These are phyloP conservation scores for Isoetes engelmannii DNA, from an alignment of 83 land plant genomes.

Conservation along the genomic window DNA sequence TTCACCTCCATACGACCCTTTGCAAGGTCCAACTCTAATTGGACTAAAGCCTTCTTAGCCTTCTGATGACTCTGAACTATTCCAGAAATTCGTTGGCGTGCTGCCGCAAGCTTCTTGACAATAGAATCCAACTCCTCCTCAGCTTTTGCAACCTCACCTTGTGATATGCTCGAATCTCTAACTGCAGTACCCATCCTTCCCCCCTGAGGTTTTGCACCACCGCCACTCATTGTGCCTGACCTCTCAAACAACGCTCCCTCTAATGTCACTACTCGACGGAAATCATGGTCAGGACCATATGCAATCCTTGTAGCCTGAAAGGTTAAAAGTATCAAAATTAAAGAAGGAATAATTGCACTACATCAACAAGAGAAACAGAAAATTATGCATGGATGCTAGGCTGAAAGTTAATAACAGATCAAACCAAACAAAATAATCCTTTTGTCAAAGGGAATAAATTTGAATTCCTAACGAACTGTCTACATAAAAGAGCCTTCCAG, in stretches of 20 bases:
- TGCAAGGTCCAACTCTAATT: conserved; percentile 62
- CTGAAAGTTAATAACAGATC: too few species aligned
- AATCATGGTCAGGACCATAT: conserved; percentile 66
- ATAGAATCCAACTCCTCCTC: conserved; percentile 54
- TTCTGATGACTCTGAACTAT: conserved; percentile 51
- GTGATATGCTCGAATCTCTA: conserved; percentile 60
- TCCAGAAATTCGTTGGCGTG: conserved; percentile 46
- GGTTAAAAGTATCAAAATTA: neutral
- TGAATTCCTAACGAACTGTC: too few species aligned
- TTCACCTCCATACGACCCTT: conserved; percentile 78
- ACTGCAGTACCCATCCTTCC: conserved; percentile 93
- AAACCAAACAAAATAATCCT: too few species aligned
- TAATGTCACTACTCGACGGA: conserved; percentile 82
- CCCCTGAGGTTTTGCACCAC: conserved; percentile 86
- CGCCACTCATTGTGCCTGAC: conserved; percentile 98
- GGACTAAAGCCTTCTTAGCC: conserved; percentile 49
- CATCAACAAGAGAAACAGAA: too few species aligned
- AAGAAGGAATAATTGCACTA: too few species aligned
- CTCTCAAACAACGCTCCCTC: conserved; percentile 92
- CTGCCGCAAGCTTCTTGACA: conserved; percentile 35
- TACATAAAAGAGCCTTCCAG: too few species aligned
- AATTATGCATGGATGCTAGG: too few species aligned
- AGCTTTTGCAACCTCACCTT: conserved; percentile 58
- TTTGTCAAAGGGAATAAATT: too few species aligned
- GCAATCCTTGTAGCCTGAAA: conserved; percentile 87